Evolutionary conservation across 805 yeast genomes (phyloP), one percentile per base, ranked within the genome.

Genomic region (Saturnispora gosingensis): DNA sequence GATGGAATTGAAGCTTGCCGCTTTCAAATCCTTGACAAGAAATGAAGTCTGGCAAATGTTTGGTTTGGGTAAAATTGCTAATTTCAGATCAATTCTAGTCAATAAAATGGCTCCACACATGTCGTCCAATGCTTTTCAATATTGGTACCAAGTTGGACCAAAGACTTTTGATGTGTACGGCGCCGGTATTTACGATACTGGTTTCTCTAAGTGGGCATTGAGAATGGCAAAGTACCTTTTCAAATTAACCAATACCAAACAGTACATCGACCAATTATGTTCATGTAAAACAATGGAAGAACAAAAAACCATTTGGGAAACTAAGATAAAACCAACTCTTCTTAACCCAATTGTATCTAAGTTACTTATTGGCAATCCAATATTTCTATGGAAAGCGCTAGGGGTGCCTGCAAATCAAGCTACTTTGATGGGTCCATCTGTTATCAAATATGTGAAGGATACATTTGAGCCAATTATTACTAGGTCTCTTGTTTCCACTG

Each of bases 331-430:
- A 56, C 93, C 93, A 4, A 78, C 84, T 4, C 71, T 87, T 46
- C 78, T 85, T 68, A 83, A 83, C 61, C 85, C 87, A 20, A 58
- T 83, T 48, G 82, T 85, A 50, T 81, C 85, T 16, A 78, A 78
- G 48, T 60, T 84, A 28, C 69, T 87, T 48, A 76, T 87, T 42
- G 89, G 89, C n/a, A 87, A 86, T 65, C 90, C 91, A 20, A 65
- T 85, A n/a, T 86, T 86, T 64, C 72, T 87, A 53, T 86, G 95
- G 95, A 85, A 84, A 64, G 95, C 95, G 0, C 72, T 87, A 24
- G 95, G 95, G n/a, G 95, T 86, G 45, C 95, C 95, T 5, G 79
- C 82, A 7, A 86, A 87, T 62, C 95, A 86, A 69, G 89, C 93
- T 5, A 72, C 79, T 28, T 77, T 87, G 83, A 85, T 87, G 80